phyloP scores from a whole-genome alignment of 1,284 basidiomycete genomes.

The Cutaneotrichosporon cutaneum region DNA sequence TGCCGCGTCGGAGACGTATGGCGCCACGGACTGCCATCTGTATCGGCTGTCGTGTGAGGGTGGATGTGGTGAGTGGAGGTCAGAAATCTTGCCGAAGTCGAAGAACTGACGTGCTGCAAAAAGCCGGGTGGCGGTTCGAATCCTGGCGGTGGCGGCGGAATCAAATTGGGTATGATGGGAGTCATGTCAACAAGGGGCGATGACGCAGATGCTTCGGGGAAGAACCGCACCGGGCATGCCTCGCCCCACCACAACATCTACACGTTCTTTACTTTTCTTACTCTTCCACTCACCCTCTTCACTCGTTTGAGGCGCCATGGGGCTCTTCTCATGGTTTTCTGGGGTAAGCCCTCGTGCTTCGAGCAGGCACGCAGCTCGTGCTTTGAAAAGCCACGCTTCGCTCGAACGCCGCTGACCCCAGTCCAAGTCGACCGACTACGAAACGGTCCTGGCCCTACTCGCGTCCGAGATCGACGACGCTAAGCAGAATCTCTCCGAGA shows the following conservation, averaged over 20 bases:
- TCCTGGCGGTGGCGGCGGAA: background rate
- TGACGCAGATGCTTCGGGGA: background rate
- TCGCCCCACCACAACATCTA: background rate
- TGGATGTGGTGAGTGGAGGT: too few relatives aligned
- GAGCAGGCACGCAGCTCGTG: too few relatives aligned
- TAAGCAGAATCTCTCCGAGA: conserved; percentile 79
- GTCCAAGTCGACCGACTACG: conserved; percentile 56
- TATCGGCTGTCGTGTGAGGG: background rate
- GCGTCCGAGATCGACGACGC: conserved; percentile 55
- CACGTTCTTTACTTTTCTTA: background rate
- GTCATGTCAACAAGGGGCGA: background rate
- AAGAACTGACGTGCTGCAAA: background rate
- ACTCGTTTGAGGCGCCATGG: conserved; percentile 29
- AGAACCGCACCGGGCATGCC: background rate
- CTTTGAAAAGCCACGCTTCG: too few relatives aligned
- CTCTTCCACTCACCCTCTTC: background rate
- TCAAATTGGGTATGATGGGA: background rate
- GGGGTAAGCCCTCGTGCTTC: conserved; percentile 25
- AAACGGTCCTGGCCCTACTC: conserved; percentile 56
- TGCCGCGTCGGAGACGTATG: background rate
- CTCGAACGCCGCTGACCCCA: too few relatives aligned
- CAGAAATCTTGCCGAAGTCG: too few relatives aligned
- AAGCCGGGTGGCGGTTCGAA: background rate
- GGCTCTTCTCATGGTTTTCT: conserved; percentile 46
- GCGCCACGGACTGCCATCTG: background rate